These are phyloP conservation scores for Rhodotorula sp. DNA, from an alignment of 1,284 basidiomycete species.

Conservation along the genomic window DNA sequence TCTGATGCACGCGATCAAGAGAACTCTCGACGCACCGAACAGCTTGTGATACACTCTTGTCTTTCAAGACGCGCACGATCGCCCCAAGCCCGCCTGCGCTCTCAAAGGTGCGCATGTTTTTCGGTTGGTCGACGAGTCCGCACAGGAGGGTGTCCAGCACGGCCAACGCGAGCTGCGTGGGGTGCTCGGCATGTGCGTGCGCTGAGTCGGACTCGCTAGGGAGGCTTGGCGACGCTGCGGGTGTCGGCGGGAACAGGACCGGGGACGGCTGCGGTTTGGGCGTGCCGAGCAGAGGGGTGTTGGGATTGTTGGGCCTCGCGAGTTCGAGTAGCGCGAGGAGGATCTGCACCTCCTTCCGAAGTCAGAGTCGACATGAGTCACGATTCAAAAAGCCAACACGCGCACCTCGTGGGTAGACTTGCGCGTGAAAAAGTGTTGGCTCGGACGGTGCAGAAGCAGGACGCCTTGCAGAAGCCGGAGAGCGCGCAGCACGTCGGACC, in stretches of 20 bases:
- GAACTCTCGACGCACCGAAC: conserved; percentile 62
- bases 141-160: conserved; percentile 79
- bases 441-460: conserved; percentile 65
- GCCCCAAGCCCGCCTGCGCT: conserved; percentile 69
- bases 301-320: conserved; percentile 44
- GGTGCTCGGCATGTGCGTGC: background rate
- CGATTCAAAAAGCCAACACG: conserved; percentile 14
- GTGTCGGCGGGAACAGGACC: conserved; percentile 39
- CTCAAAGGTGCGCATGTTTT: conserved; percentile 73
- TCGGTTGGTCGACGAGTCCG: conserved; percentile 74
- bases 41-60: conserved; percentile 73
- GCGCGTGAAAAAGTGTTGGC: conserved; percentile 69
- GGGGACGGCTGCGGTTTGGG: conserved; percentile 60
- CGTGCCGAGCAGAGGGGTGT: conserved; percentile 61
- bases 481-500: conserved; percentile 51
- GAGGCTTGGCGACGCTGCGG: conserved; percentile 38
- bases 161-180: conserved; percentile 57
- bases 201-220: background rate
- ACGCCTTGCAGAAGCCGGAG: conserved; percentile 76
- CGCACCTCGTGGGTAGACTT: conserved; percentile 69
- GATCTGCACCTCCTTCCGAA: conserved; percentile 14
- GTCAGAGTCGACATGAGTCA: conserved; percentile 25
- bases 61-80: conserved; percentile 77
- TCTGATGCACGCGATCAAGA: background rate
- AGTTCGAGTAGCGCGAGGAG: conserved; percentile 48